These are phyloP conservation scores for Crataegus laevigata DNA, from an alignment of 306 rosid species.

Conservation along the genomic window DNA sequence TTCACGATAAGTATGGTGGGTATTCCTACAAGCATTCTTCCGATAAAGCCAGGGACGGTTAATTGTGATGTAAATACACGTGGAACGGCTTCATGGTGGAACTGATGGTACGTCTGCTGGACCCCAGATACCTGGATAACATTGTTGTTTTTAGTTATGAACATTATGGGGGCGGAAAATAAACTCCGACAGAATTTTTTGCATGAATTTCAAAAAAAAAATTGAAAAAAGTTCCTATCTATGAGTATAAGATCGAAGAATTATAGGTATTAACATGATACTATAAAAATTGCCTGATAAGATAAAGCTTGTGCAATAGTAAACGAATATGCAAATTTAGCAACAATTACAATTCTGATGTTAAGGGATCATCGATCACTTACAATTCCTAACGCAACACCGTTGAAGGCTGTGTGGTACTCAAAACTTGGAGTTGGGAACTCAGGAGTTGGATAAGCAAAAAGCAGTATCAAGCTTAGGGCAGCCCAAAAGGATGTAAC, in stretches of 20 bases:
- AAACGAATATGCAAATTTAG: constrained; percentile 6
- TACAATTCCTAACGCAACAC: constrained; percentile 96
- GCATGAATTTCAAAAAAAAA: background rate
- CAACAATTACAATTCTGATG: background rate
- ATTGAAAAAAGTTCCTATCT: background rate
- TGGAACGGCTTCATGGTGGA: constrained; percentile 67
- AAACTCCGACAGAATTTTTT: background rate
- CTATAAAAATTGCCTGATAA: background rate
- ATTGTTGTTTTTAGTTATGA: background rate
- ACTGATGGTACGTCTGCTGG: constrained; percentile 90
- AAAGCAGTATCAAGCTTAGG: constrained; percentile 78
- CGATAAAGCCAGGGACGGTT: constrained; percentile 40
- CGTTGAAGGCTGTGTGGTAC: constrained; percentile 86
- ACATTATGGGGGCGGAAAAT: background rate
- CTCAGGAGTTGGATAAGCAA: constrained; percentile 99
- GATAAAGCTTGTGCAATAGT: background rate
- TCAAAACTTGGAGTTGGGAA: constrained; percentile 91
- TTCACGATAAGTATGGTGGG: constrained; percentile 78
- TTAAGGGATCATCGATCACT: constrained; percentile 31
- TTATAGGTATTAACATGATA: too few species aligned
- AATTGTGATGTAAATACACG: constrained; percentile 55
- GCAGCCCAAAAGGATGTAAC: constrained; percentile 74
- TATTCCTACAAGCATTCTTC: constrained; percentile 77
- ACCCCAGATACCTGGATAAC: constrained; percentile 70
- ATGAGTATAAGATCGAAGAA: background rate